phyloP scores from a whole-genome alignment of 2,329 filamentous ascomycete genomes.

The Acephala macrosclerotiorum region DNA sequence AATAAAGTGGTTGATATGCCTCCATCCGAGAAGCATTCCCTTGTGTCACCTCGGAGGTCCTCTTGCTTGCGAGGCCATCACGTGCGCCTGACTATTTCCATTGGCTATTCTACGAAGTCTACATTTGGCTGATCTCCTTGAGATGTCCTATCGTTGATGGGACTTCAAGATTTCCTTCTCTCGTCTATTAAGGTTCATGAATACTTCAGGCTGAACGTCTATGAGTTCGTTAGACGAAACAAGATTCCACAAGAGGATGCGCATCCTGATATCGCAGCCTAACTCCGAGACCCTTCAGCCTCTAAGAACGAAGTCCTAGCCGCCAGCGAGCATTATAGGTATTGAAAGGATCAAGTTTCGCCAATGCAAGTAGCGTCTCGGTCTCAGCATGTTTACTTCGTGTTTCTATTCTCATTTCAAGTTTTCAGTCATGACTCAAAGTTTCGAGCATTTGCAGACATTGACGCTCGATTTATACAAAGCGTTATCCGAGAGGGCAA shows the following conservation, averaged over 20 bases:
- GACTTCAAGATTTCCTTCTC: constrained; percentile 3
- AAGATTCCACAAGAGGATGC: neutral
- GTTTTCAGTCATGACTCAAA: neutral
- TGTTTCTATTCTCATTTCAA: neutral
- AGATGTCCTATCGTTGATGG: neutral
- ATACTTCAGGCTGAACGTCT: constrained; percentile 4
- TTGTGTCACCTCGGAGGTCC: neutral
- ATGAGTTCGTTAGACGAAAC: neutral
- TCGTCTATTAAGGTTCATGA: neutral
- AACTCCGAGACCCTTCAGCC: neutral
- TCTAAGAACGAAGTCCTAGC: neutral
- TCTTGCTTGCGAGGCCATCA: neutral
- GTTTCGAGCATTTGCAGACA: neutral
- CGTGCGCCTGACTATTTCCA: neutral
- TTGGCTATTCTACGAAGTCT: neutral
- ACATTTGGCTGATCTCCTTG: neutral
- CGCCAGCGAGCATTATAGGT: neutral
- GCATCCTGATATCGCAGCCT: neutral
- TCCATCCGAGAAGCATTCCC: neutral
- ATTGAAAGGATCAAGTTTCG: neutral
- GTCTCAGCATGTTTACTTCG: constrained; percentile 4
- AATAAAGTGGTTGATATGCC: constrained; percentile 10
- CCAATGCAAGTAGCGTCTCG: neutral
- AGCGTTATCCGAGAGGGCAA: neutral
- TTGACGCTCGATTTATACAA: neutral